Conservation (phyloP, 345 rosid genomes). For the Eucalyptus marginata region DNA sequence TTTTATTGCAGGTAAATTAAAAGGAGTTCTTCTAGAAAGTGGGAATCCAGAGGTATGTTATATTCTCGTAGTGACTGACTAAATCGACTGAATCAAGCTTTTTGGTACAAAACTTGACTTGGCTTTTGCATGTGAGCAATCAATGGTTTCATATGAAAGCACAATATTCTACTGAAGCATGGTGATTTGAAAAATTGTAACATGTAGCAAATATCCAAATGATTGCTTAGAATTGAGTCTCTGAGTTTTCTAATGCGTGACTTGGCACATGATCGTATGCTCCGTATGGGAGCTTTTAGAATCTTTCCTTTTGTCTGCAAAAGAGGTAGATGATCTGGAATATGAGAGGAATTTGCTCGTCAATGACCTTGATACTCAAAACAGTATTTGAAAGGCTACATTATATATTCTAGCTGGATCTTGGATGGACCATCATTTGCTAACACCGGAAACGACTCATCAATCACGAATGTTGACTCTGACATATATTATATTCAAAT, state of each 20-base stretch:
- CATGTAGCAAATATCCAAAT: background rate
- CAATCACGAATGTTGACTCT: too few relatives aligned
- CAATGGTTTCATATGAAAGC: background rate
- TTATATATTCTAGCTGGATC: too few relatives aligned
- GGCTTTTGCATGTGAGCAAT: background rate
- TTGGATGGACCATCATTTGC: too few relatives aligned
- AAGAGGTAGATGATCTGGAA: background rate
- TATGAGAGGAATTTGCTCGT: background rate
- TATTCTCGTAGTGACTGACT: background rate
- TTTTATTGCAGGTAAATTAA: constrained; percentile 56
- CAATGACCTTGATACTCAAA: background rate
- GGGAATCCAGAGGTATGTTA: constrained; percentile 81
- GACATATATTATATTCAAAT: background rate
- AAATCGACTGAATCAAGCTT: background rate
- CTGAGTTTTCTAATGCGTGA: background rate
- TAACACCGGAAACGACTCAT: too few relatives aligned
- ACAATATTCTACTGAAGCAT: background rate
- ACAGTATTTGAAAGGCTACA: background rate
- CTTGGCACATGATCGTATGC: background rate
- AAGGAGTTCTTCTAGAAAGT: constrained; percentile 92
- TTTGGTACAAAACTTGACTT: background rate
- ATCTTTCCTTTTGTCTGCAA: background rate
- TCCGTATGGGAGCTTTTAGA: background rate
- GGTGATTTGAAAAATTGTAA: background rate
- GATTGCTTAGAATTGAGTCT: background rate